These are phyloP conservation scores for Mycena polygramma DNA, from an alignment of 768 basidiomycete species.

Conservation along the genomic window DNA sequence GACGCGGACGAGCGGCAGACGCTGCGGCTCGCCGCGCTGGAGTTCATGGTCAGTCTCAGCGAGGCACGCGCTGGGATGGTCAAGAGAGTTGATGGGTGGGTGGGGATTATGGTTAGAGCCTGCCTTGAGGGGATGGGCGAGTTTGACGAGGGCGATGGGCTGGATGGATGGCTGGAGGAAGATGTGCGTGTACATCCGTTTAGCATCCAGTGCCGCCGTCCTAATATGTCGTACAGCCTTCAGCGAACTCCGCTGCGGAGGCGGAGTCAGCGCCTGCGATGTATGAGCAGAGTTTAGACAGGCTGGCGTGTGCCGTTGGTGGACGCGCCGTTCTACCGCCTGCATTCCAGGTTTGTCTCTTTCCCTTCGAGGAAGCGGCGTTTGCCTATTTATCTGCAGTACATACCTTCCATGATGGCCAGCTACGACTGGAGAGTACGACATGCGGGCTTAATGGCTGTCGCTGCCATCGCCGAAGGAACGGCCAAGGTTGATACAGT, in stretches of 20 bases:
- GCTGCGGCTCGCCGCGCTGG: constrained; percentile 79
- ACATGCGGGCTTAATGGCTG: constrained; percentile 90
- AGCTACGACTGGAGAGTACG: constrained; percentile 88
- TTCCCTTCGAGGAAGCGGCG: background rate
- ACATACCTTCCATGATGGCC: constrained; percentile 85
- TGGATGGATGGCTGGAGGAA: constrained; percentile 76
- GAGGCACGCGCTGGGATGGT: constrained; percentile 83
- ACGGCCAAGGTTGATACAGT: constrained; percentile 68
- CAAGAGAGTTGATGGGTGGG: constrained; percentile 77
- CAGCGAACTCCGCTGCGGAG: constrained; percentile 70
- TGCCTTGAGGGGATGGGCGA: constrained; percentile 89
- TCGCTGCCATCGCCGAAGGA: constrained; percentile 89
- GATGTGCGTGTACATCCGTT: constrained; percentile 67
- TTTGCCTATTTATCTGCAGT: constrained; percentile 40
- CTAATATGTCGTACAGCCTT: constrained; percentile 59
- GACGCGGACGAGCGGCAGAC: constrained; percentile 78
- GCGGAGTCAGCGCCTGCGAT: constrained; percentile 77
- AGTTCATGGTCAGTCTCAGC: constrained; percentile 86
- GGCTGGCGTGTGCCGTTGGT: constrained; percentile 84
- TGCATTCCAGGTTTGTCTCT: constrained; percentile 69
- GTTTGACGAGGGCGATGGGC: constrained; percentile 63
- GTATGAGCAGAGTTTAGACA: constrained; percentile 87
- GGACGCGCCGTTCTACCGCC: constrained; percentile 82
- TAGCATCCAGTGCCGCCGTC: constrained; percentile 3
- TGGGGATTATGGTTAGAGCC: constrained; percentile 74